Conservation (phyloP, 169 alveolate species). For the Babesia gibsoni region DNA sequence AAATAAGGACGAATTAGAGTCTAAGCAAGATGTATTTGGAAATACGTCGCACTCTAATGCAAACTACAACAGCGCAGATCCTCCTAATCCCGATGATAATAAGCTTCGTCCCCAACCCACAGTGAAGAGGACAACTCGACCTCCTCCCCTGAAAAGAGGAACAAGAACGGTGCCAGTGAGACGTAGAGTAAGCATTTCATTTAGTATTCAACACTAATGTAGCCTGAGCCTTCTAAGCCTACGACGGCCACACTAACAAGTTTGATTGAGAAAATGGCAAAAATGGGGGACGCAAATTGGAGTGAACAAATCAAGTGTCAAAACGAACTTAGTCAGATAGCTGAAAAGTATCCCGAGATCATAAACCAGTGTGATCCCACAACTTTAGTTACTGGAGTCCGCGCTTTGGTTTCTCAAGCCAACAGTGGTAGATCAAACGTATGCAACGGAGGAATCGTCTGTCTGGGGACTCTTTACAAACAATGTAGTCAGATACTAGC, state of each 20-base stretch:
- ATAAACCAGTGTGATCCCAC: constrained; percentile 22
- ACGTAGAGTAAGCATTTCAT: not conserved
- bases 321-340: constrained; percentile 27
- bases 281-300: constrained; percentile 33
- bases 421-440: constrained; percentile 48
- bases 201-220: not conserved
- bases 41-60: too few species aligned
- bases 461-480: constrained; percentile 48
- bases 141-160: constrained; percentile 57
- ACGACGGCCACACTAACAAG: constrained; percentile 7
- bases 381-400: constrained; percentile 17
- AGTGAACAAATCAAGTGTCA: constrained; percentile 42
- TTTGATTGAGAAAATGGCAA: constrained; percentile 31
- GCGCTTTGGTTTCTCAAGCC: constrained; percentile 30
- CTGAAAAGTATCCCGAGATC: constrained; percentile 34
- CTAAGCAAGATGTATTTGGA: too few species aligned
- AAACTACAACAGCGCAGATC: too few species aligned
- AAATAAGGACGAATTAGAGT: too few species aligned
- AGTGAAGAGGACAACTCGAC: constrained; percentile 5
- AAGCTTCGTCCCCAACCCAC: too few species aligned
- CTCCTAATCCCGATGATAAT: too few species aligned
- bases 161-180: constrained; percentile 12
- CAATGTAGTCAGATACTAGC: not conserved
- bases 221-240: constrained; percentile 33
- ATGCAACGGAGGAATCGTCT: constrained; percentile 29